phyloP scores from a whole-genome alignment of 345 rosid species.

The Heritiera littoralis region DNA sequence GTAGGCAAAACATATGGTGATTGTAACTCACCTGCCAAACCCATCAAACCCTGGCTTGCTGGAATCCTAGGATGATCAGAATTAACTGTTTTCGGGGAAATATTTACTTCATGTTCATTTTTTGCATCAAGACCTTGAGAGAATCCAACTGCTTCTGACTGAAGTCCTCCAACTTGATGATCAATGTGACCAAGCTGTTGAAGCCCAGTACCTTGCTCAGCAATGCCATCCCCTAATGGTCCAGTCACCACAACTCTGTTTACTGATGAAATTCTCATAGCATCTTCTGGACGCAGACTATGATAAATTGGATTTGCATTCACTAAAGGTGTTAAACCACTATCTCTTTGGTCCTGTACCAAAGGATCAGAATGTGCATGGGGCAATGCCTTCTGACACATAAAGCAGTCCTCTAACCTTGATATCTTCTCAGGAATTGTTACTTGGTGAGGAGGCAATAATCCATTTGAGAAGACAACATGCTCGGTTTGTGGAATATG shows the following conservation, averaged over 20 bases:
- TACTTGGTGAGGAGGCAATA: conserved; percentile 39
- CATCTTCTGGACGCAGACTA: conserved; percentile 49
- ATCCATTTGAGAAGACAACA: conserved; percentile 48
- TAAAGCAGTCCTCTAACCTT: conserved; percentile 51
- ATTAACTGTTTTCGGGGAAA: conserved; percentile 27
- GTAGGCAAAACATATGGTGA: conserved; percentile 29
- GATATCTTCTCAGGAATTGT: conserved; percentile 37
- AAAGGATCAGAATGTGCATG: conserved; percentile 69
- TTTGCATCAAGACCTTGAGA: conserved; percentile 33
- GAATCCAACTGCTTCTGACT: conserved; percentile 31
- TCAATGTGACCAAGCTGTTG: conserved; percentile 36
- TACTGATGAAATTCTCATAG: conserved; percentile 24
- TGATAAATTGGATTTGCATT: conserved; percentile 42
- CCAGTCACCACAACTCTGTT: conserved; percentile 37
- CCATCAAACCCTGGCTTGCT: conserved; percentile 30
- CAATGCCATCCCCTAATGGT: conserved; percentile 35
- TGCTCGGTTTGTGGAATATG: conserved; percentile 44
- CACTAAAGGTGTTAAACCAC: conserved; percentile 23
- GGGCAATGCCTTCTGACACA: conserved; percentile 72
- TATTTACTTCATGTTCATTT: conserved; percentile 27
- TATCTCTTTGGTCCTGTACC: conserved; percentile 40
- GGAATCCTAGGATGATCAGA: conserved; percentile 35
- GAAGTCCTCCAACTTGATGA: conserved; percentile 35
- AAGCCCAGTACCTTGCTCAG: conserved; percentile 40
- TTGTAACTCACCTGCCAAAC: conserved; percentile 31